Evolutionary conservation across 768 basidiomycete species (phyloP).

Genomic region (Amanita fuliginea): DNA sequence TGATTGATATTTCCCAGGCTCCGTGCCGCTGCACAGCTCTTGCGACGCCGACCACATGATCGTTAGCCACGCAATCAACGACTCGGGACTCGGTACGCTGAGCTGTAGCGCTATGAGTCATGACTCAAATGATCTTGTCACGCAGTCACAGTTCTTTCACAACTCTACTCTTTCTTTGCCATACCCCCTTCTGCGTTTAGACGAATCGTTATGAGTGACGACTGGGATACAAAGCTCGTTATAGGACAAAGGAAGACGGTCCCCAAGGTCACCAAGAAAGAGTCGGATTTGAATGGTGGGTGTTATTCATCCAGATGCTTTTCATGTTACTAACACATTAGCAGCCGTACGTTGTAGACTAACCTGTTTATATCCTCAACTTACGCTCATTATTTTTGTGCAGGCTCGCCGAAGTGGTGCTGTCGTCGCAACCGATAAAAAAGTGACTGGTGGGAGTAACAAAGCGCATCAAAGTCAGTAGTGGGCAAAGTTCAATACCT

Average conservation of each 20-base stretch:
- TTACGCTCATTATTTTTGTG: constrained; percentile 2
- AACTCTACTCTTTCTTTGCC: not conserved
- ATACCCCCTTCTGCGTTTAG: constrained; percentile 3
- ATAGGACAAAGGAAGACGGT: constrained; percentile 60
- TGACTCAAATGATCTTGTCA: too few species aligned
- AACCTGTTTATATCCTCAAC: not conserved
- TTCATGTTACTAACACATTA: not conserved
- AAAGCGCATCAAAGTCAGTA: constrained; percentile 65
- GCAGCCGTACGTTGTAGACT: constrained; percentile 18
- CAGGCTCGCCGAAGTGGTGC: constrained; percentile 71
- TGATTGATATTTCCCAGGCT: not conserved
- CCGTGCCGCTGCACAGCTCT: not conserved
- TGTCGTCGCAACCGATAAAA: constrained; percentile 79
- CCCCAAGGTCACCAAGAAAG: constrained; percentile 54
- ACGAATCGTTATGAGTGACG: constrained; percentile 35
- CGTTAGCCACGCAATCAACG: too few species aligned
- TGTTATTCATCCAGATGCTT: not conserved
- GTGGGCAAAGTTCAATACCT: too few species aligned
- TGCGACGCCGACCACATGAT: not conserved
- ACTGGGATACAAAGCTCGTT: constrained; percentile 66
- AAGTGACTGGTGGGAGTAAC: constrained; percentile 55
- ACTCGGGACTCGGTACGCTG: too few species aligned
- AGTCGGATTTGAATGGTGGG: constrained; percentile 39
- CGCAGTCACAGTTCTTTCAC: not conserved
- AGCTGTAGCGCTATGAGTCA: not conserved